These are phyloP conservation scores for Aspergillus ibericus DNA, from an alignment of 2,329 filamentous ascomycete species.

Conservation along the genomic window DNA sequence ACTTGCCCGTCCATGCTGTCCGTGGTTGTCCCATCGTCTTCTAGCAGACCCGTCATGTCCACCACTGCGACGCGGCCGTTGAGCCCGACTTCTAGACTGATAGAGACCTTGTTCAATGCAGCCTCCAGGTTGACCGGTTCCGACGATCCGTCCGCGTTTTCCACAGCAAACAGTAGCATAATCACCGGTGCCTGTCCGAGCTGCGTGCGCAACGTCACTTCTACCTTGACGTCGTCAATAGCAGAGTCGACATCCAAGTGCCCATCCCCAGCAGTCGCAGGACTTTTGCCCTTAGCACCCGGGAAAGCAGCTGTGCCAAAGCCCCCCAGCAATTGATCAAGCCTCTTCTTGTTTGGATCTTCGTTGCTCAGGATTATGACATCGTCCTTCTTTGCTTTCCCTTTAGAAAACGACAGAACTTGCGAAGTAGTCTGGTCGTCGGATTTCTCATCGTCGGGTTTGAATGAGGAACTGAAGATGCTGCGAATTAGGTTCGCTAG, in stretches of 20 bases:
- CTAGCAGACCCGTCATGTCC: constrained; percentile 37
- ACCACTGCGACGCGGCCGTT: constrained; percentile 44
- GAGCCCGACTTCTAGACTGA: constrained; percentile 41
- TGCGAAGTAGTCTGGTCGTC: constrained; percentile 6
- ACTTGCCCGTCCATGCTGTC: constrained; percentile 21
- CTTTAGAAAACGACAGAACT: constrained; percentile 4
- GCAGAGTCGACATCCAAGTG: neutral
- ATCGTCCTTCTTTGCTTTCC: constrained; percentile 16
- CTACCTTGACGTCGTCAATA: constrained; percentile 33
- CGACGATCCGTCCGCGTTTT: constrained; percentile 11
- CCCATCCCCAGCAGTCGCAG: neutral
- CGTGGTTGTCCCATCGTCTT: constrained; percentile 14
- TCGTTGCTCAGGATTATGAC: constrained; percentile 42
- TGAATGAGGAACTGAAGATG: constrained; percentile 29
- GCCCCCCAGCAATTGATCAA: constrained; percentile 52
- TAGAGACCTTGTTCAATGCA: constrained; percentile 28
- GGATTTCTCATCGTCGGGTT: constrained; percentile 14
- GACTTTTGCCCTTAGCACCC: constrained; percentile 7
- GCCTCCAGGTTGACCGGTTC: constrained; percentile 9
- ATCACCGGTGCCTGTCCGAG: constrained; percentile 40
- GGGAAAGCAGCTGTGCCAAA: constrained; percentile 5
- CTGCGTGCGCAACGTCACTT: constrained; percentile 41
- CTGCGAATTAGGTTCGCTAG: constrained; percentile 41
- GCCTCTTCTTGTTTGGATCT: constrained; percentile 51
- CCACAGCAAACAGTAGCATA: constrained; percentile 38